These are phyloP conservation scores for Paramyrothecium roridum DNA, from an alignment of 2,329 filamentous ascomycete species.

Conservation along the genomic window DNA sequence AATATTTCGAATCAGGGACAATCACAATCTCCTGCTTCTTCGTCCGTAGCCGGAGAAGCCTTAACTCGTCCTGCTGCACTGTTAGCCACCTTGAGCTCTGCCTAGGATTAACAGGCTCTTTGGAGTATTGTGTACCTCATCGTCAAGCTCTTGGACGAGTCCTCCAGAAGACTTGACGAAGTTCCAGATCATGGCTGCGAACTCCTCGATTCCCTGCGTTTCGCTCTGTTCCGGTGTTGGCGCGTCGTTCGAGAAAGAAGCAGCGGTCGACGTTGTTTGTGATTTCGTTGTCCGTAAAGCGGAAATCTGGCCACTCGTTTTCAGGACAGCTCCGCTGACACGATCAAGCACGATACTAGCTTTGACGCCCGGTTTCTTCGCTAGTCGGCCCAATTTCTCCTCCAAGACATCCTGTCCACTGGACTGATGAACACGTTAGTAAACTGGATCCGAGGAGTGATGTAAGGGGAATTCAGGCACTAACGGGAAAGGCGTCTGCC, in stretches of 20 bases:
- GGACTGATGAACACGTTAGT: constrained; percentile 21
- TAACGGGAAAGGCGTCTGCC: constrained; percentile 20
- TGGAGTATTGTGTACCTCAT: constrained; percentile 48
- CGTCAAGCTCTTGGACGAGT: constrained; percentile 70
- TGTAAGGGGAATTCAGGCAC: background rate
- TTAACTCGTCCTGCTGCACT: constrained; percentile 65
- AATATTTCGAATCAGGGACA: constrained; percentile 75
- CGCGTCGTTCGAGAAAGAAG: constrained; percentile 44
- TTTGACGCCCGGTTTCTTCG: constrained; percentile 76
- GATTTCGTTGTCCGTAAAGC: constrained; percentile 42
- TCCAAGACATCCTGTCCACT: constrained; percentile 59
- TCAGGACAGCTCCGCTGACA: constrained; percentile 68
- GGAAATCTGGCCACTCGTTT: constrained; percentile 67
- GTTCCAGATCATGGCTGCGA: constrained; percentile 72
- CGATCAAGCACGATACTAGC: constrained; percentile 75
- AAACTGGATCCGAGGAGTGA: background rate
- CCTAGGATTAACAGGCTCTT: background rate
- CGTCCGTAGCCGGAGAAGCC: constrained; percentile 72
- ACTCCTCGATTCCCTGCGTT: constrained; percentile 64
- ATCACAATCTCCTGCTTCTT: constrained; percentile 84
- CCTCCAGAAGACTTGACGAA: constrained; percentile 68
- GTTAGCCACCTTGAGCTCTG: constrained; percentile 13
- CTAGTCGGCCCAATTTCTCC: constrained; percentile 64
- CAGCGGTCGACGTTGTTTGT: constrained; percentile 30
- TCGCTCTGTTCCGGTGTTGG: constrained; percentile 40